Evolutionary conservation across 2,329 filamentous ascomycete species (phyloP).

Genomic region (Claviceps sp.): DNA sequence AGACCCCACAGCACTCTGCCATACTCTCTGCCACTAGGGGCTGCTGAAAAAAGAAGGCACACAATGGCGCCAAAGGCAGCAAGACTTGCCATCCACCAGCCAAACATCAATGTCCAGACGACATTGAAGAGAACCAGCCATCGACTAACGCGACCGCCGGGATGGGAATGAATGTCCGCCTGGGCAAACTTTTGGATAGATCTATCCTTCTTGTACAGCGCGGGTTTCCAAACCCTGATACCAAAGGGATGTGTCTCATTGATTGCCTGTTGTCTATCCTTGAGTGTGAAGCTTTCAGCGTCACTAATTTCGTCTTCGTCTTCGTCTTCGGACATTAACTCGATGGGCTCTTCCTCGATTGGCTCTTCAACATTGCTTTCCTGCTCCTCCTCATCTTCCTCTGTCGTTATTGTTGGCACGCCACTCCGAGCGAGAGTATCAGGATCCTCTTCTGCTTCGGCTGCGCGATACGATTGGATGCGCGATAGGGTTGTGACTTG

Average conservation of each 20-base stretch:
- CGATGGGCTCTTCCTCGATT: conserved; percentile 32
- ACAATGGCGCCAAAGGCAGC: conserved; percentile 60
- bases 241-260: conserved; percentile 98
- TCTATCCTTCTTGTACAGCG: conserved; percentile 91
- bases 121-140: conserved; percentile 84
- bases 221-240: conserved; percentile 97
- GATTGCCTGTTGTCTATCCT: conserved; percentile 93
- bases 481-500: conserved; percentile 22
- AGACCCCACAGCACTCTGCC: conserved; percentile 75
- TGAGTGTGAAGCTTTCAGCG: conserved; percentile 93
- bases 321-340: conserved; percentile 52
- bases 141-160: conserved; percentile 70
- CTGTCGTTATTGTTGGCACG: conserved; percentile 8
- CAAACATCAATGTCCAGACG: conserved; percentile 81
- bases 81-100: conserved; percentile 85
- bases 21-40: conserved; percentile 72
- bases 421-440: conserved; percentile 4
- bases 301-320: conserved; percentile 47
- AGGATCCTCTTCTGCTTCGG: conserved; percentile 12
- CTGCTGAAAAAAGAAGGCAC: conserved; percentile 69
- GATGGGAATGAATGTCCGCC: conserved; percentile 90
- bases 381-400: conserved; percentile 12
- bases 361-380: conserved; percentile 25
- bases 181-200: conserved; percentile 95
- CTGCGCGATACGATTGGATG: conserved; percentile 24